Evolutionary conservation across 2,329 filamentous ascomycete species (phyloP), one percentile per base, ranked within the genome.

Genomic region (Pseudogymnoascus sp.): DNA sequence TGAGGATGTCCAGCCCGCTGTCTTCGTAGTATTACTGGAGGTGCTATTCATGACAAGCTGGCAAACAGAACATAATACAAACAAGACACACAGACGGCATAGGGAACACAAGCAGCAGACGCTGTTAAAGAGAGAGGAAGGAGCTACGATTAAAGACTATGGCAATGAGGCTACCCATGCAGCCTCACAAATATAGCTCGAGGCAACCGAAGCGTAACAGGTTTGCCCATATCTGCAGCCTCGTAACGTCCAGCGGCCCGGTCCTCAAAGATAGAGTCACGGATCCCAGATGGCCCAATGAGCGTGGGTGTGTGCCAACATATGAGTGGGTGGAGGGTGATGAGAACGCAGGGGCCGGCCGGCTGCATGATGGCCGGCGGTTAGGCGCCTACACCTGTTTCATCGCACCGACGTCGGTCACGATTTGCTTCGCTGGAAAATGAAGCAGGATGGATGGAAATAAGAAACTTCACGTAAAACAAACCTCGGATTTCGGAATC

Each of bases 1-100:
- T 18, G 69, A 67, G 5, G 66, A 63, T 3, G 74, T 71, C 76
- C 75, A 78, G 10, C 74, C 74, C 15, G 68, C 33, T 33, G 58
- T 60, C 4, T 40, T 10, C 36, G 15, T 61, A 39, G 12, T 27
- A 39, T 60, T 60, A 36, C 29, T 27, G 13, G 29, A 13, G 27
- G 48, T 58, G n/a, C 10, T 25, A 35, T 45, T 45, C 40, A 45
- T 42, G 18, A 25, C 39, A 42, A 25, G 18, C 18, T 1, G 4
- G 5, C 25, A 31, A 9, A 31, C n/a, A 58, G 48, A 58, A 21
- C n/a, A 6, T 3, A 31, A 31, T 18, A 58, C 21, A 12, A 10
- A 29, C 29, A 31, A n/a, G 1, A 10, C 4, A 60, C 33, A 18
- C 7, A 3, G n/a, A 8, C 13, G 12, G 18, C 58, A 35, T 29